phyloP scores from a whole-genome alignment of 345 rosid genomes.

The Trapa bicornis region DNA sequence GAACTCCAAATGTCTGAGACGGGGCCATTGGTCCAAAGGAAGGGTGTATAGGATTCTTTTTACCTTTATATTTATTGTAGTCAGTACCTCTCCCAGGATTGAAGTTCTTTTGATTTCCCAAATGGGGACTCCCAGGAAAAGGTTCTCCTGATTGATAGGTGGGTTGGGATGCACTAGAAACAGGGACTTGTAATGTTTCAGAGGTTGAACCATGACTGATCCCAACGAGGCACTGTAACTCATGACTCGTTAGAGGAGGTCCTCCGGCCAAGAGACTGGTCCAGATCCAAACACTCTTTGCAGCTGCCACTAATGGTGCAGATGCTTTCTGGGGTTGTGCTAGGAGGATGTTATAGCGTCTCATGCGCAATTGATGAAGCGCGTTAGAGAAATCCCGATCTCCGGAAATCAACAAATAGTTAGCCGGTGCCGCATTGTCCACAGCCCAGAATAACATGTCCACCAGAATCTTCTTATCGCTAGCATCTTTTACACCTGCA shows the following conservation, averaged over 20 bases:
- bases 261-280: slow-evolving; percentile 33
- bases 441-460: slow-evolving; percentile 47
- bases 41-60: slow-evolving; percentile 13
- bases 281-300: slow-evolving; percentile 41
- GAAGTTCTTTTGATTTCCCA: slow-evolving; percentile 16
- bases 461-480: slow-evolving; percentile 41
- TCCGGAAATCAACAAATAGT: slow-evolving; percentile 36
- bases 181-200: slow-evolving; percentile 11
- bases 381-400: slow-evolving; percentile 42
- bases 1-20: slow-evolving; percentile 8
- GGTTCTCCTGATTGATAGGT: slow-evolving; percentile 13
- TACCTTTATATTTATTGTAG: slow-evolving; percentile 13
- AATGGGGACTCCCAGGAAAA: slow-evolving; percentile 6
- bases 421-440: slow-evolving; percentile 41
- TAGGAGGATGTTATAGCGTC: slow-evolving; percentile 34
- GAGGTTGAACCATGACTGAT: slow-evolving; percentile 8
- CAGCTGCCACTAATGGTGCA: slow-evolving; percentile 32
- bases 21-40: slow-evolving; percentile 8
- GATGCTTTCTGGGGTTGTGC: slow-evolving; percentile 37
- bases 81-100: slow-evolving; percentile 4
- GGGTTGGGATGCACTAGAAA: slow-evolving; percentile 8
- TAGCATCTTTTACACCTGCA: slow-evolving; percentile 39
- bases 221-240: slow-evolving; percentile 12
- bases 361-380: slow-evolving; percentile 36
- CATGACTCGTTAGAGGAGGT: slow-evolving; percentile 16